Conservation (phyloP, 768 basidiomycete genomes). For the Rhizopogon salebrosus region DNA sequence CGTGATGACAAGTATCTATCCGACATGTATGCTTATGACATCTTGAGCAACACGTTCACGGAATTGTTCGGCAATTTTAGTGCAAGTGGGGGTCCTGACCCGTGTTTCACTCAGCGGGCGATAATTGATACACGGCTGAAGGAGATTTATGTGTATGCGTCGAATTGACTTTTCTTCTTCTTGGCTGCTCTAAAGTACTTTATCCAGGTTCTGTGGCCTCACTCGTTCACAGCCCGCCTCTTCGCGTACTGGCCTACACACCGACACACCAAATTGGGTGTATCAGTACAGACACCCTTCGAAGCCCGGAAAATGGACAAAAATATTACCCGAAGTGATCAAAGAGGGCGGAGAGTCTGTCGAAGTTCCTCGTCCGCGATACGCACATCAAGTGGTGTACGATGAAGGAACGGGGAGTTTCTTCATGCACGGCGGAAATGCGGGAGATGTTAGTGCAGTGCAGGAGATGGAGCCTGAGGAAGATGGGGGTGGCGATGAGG, state of each 20-base stretch:
- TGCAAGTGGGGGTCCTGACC: constrained; percentile 57
- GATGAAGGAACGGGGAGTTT: constrained; percentile 49
- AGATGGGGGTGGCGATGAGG: constrained; percentile 1
- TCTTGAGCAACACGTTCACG: constrained; percentile 48
- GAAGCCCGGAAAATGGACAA: constrained; percentile 61
- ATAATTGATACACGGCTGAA: constrained; percentile 56
- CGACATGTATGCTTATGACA: constrained; percentile 75
- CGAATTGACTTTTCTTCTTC: neutral
- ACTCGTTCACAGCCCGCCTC: constrained; percentile 36
- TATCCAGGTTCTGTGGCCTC: constrained; percentile 56
- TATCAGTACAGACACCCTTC: constrained; percentile 51
- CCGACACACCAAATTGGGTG: constrained; percentile 59
- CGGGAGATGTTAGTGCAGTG: constrained; percentile 33
- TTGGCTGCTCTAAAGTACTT: neutral
- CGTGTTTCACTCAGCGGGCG: constrained; percentile 71
- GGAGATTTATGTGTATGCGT: constrained; percentile 72
- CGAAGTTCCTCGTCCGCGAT: constrained; percentile 55
- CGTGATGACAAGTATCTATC: constrained; percentile 60
- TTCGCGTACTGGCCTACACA: constrained; percentile 36
- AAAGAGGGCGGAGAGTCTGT: constrained; percentile 3
- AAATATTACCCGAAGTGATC: constrained; percentile 39
- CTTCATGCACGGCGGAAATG: constrained; percentile 78
- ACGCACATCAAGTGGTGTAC: constrained; percentile 78
- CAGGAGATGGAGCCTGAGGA: constrained; percentile 22
- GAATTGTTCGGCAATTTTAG: constrained; percentile 64